These are phyloP conservation scores for Batrachochytrium dendrobatidis DNA, from an alignment of 371 early-diverging fungal species.

Conservation along the genomic window DNA sequence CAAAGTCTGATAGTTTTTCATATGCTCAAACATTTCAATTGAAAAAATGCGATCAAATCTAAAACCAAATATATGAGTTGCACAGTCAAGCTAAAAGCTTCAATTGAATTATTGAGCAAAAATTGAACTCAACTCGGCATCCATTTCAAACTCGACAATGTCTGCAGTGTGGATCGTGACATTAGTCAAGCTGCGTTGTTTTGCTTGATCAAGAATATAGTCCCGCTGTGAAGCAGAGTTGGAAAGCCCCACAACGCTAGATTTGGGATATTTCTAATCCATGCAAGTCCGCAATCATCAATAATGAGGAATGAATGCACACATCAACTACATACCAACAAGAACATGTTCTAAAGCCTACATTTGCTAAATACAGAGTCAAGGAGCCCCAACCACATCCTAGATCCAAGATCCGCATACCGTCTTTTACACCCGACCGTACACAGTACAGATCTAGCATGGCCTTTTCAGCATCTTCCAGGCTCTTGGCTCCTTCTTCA, in stretches of 20 bases:
- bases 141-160: slow-evolving; percentile 29
- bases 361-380: slow-evolving; percentile 43
- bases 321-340: no score
- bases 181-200: slow-evolving; percentile 36
- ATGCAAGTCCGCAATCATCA: background rate
- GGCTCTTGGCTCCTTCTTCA: slow-evolving; percentile 28
- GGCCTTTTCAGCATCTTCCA: slow-evolving; percentile 48
- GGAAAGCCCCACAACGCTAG: slow-evolving; percentile 41
- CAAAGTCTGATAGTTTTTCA: slow-evolving; percentile 50
- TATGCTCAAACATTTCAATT: slow-evolving; percentile 61
- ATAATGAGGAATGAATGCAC: slow-evolving; percentile 5
- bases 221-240: slow-evolving; percentile 47
- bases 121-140: slow-evolving; percentile 4
- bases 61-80: no score
- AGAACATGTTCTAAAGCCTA: no score
- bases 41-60: slow-evolving; percentile 47
- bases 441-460: slow-evolving; percentile 53
- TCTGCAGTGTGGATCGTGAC: slow-evolving; percentile 47
- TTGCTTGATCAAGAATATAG: slow-evolving; percentile 35
- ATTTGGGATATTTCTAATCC: slow-evolving; percentile 40
- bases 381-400: slow-evolving; percentile 60
- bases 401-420: slow-evolving; percentile 46
- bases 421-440: slow-evolving; percentile 43
- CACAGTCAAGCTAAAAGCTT: no score
- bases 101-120: no score